A percentile compares a stretch with the other conserved stretches of the same genome.
These are phyloP conservation scores for Penicillium roqueforti DNA, from an alignment of 495 filamentous ascomycete genomes.

Conservation along the genomic window DNA sequence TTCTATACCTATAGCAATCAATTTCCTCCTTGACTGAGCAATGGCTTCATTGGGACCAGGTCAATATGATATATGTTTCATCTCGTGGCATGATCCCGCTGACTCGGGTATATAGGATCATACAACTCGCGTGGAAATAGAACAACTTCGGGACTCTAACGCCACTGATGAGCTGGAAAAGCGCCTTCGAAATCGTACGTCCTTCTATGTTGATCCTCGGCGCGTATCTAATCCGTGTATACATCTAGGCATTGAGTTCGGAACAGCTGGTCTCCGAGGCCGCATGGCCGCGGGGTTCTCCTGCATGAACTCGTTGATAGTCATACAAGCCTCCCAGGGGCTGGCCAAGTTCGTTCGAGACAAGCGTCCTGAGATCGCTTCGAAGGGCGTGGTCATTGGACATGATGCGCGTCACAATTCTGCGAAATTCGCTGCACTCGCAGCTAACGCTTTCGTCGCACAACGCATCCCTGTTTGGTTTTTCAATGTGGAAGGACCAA, in stretches of 20 bases:
- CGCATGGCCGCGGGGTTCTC: constrained; percentile 69
- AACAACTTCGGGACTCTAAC: constrained; percentile 46
- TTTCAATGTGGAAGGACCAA: constrained; percentile 54
- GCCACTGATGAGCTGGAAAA: constrained; percentile 51
- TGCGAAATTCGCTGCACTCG: constrained; percentile 57
- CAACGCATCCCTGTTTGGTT: constrained; percentile 60
- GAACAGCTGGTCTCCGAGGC: constrained; percentile 65
- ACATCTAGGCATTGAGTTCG: constrained; percentile 57
- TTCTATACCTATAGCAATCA: constrained; percentile 26
- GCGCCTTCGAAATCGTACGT: constrained; percentile 52
- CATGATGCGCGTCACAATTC: constrained; percentile 68
- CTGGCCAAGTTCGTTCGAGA: constrained; percentile 58
- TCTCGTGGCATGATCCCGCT: constrained; percentile 18
- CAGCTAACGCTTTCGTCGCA: constrained; percentile 60
- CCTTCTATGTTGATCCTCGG: background rate
- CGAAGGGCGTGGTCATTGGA: constrained; percentile 58
- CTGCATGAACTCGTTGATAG: constrained; percentile 64
- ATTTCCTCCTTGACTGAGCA: constrained; percentile 38
- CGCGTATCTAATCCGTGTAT: constrained; percentile 4
- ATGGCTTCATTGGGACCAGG: constrained; percentile 64
- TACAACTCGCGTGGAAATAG: constrained; percentile 56
- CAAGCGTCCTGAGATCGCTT: constrained; percentile 33
- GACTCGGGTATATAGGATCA: constrained; percentile 43
- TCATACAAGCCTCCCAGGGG: constrained; percentile 71
- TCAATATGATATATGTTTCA: constrained; percentile 18